These are phyloP conservation scores for Plasmodium billcollinsi DNA, from an alignment of 169 alveolate species.

Conservation along the genomic window DNA sequence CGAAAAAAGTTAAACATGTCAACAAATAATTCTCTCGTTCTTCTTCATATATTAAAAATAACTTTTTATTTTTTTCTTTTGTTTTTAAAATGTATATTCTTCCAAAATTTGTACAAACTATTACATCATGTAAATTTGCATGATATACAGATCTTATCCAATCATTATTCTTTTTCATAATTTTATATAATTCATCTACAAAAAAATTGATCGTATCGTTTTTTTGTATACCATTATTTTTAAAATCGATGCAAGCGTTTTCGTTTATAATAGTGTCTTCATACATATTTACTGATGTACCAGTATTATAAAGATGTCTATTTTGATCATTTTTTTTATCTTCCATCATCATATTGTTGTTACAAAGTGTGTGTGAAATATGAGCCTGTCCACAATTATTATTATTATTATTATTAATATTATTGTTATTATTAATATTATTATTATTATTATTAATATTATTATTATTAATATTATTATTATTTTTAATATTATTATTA, in stretches of 20 bases:
- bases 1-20: constrained; percentile 52
- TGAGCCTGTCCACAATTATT: background rate
- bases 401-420: background rate
- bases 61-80: background rate
- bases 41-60: constrained; percentile 36
- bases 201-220: constrained; percentile 11
- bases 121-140: constrained; percentile 26
- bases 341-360: background rate
- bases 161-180: constrained; percentile 48
- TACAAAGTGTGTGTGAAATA: no score
- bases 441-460: background rate
- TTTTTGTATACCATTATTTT: background rate
- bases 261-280: background rate
- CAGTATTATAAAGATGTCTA: background rate
- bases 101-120: constrained; percentile 59
- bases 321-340: background rate
- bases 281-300: background rate
- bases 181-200: constrained; percentile 16
- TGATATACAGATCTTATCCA: constrained; percentile 67
- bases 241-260: background rate
- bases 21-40: constrained; percentile 31
- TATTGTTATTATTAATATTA: background rate
- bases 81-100: constrained; percentile 45
- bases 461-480: background rate
- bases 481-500: background rate